A percentile compares a stretch with the other conserved stretches of the same genome.
Evolutionary conservation across 202 grass and related monocot species (phyloP).

Genomic region (Zoysia matrella): DNA sequence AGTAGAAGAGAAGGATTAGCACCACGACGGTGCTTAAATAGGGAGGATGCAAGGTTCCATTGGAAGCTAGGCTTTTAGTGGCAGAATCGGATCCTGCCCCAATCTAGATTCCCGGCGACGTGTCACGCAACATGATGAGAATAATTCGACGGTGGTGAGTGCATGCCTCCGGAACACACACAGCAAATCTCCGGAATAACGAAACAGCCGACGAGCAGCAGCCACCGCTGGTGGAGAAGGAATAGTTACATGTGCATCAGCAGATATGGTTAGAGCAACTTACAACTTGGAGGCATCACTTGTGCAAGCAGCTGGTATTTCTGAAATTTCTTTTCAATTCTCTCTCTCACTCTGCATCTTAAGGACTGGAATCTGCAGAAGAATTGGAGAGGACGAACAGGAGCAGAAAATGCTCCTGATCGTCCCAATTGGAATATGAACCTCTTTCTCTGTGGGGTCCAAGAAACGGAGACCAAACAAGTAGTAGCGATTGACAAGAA

Average conservation of each 20-base stretch:
- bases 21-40: slow-evolving; percentile 46
- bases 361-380: slow-evolving; percentile 49
- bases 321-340: slow-evolving; percentile 37
- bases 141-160: slow-evolving; percentile 50
- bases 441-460: slow-evolving; percentile 28
- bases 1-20: slow-evolving; percentile 35
- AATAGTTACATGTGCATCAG: slow-evolving; percentile 5
- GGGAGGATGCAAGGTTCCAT: slow-evolving; percentile 16
- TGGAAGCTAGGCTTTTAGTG: slow-evolving; percentile 36
- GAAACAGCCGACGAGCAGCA: slow-evolving; percentile 20
- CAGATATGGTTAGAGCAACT: slow-evolving; percentile 31
- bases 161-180: slow-evolving; percentile 4
- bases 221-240: slow-evolving; percentile 26
- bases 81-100: slow-evolving; percentile 42
- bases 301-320: neutral
- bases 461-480: slow-evolving; percentile 34
- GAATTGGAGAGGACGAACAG: slow-evolving; percentile 39
- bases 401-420: slow-evolving; percentile 22
- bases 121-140: slow-evolving; percentile 47
- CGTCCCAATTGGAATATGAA: slow-evolving; percentile 57
- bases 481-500: slow-evolving; percentile 40
- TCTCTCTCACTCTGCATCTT: slow-evolving; percentile 34
- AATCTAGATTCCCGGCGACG: slow-evolving; percentile 36
- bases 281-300: slow-evolving; percentile 43
- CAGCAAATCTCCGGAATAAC: slow-evolving; percentile 35